Evolutionary conservation across 192 early-diverging fungal genomes (phyloP).

Genomic region (Funneliformis geosporum): DNA sequence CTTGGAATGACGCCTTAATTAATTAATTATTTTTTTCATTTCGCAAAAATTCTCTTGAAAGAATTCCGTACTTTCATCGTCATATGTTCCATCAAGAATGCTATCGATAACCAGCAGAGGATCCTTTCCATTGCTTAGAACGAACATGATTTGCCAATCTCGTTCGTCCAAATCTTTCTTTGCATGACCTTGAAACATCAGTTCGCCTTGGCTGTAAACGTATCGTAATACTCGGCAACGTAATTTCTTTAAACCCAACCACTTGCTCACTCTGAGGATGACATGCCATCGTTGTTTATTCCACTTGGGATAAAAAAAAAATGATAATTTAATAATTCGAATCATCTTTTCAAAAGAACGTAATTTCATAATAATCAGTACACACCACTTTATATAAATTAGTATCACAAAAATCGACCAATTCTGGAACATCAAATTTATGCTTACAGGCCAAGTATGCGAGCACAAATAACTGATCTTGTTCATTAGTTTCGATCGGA

Average conservation of each 20-base stretch:
- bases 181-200: not conserved
- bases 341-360: not conserved
- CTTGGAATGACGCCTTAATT: no score
- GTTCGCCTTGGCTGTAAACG: constrained; percentile 5
- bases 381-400: not conserved
- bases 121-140: not conserved
- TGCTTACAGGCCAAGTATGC: not conserved
- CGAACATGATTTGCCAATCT: constrained; percentile 3
- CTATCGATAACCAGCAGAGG: not conserved
- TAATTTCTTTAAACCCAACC: constrained; percentile 9
- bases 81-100: not conserved
- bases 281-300: not conserved
- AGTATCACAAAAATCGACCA: constrained; percentile 1
- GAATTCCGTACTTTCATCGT: not conserved
- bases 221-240: constrained; percentile 6
- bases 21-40: no score
- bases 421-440: constrained; percentile 22
- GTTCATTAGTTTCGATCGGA: not conserved
- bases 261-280: not conserved
- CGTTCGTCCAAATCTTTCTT: constrained; percentile 1
- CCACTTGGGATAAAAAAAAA: constrained; percentile 8
- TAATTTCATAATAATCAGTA: not conserved
- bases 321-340: not conserved
- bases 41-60: no score
- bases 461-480: not conserved